Evolutionary conservation across 352 stramenopile genomes (phyloP).

Genomic region (Globisporangium sylvaticum): DNA sequence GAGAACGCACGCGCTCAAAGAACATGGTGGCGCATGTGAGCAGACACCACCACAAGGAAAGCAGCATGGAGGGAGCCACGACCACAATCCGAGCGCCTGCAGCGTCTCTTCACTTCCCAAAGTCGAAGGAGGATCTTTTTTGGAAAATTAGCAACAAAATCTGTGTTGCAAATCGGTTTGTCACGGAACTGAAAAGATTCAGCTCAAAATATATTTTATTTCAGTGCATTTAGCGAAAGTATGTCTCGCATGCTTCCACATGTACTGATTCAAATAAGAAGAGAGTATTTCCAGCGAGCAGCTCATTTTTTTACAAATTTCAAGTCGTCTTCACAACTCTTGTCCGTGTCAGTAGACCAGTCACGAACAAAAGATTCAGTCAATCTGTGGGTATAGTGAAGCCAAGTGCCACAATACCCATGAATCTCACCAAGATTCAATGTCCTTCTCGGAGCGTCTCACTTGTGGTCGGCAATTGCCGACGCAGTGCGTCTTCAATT

Average conservation of each 20-base stretch:
- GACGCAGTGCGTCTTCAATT: background rate
- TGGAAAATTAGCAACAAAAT: conserved; percentile 1
- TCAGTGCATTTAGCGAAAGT: background rate
- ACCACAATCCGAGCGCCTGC: too few relatives aligned
- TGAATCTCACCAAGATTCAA: conserved; percentile 2
- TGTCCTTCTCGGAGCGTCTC: background rate
- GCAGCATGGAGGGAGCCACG: too few relatives aligned
- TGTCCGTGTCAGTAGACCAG: background rate
- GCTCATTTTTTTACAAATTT: background rate
- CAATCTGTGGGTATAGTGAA: background rate
- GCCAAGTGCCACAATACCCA: background rate
- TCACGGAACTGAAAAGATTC: background rate
- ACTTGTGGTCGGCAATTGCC: background rate
- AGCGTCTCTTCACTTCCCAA: too few relatives aligned
- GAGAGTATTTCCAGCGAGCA: too few relatives aligned
- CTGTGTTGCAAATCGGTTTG: background rate
- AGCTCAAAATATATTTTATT: background rate
- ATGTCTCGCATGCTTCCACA: background rate
- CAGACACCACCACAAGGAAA: too few relatives aligned
- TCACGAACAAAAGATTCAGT: background rate
- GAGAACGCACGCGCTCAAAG: too few relatives aligned
- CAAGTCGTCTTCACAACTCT: background rate
- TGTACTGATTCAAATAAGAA: background rate
- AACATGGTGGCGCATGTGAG: too few relatives aligned
- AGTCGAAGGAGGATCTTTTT: conserved; percentile 1